Base-by-base conservation (phyloP, 2,329 filamentous ascomycete genomes). In the Blumeria hordei region DNA sequence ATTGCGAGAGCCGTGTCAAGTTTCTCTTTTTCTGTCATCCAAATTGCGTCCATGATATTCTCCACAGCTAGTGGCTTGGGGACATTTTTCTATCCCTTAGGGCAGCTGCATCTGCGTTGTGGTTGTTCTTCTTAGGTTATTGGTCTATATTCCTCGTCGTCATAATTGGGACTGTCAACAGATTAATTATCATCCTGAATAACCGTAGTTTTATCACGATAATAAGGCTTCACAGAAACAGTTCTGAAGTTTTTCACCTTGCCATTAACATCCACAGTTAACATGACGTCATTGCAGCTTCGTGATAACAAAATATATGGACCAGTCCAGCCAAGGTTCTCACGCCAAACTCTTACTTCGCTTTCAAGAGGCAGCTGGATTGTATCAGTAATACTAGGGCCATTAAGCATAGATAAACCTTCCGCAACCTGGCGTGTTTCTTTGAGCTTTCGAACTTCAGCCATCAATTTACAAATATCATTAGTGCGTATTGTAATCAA, bases 391-490 rank as follows among this genome's bases (percentile, higher is more conserved):
- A 43, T 37, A 43, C 33, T 55, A 5, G 53, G 53, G 12, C 55
- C 44, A 47, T 58, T 58, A 0, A 47, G n/a, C 7, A 33, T 52
- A 32, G 41, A 21, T 0, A 56, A 18, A 9, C 49, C 54, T 11
- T 58, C 53, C 12, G 35, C 33, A 34, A 56, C 28, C 32, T 58
- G 3, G 12, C 55, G 16, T 12, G 28, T 11, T 12, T 47, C 53
- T 5, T 34, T 44, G 14, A 55, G 33, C 11, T 55, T 57, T 4
- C 33, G 9, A 21, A 58, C 21, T 53, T 58, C 55, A 2, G 44
- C 53, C 45, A 56, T 57, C 8, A 54, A 55, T 32, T 57, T 57
- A 9, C 45, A 49, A 16, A 56, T 16, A 3, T 54, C 44, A 6
- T n/a, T 28, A 50, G 56, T 32, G 18, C 54, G 2, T 39, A 55